A percentile compares a stretch with the other conserved stretches of the same genome.
phyloP scores from a whole-genome alignment of 495 filamentous ascomycete genomes.

The Baudoinia panamericana region DNA sequence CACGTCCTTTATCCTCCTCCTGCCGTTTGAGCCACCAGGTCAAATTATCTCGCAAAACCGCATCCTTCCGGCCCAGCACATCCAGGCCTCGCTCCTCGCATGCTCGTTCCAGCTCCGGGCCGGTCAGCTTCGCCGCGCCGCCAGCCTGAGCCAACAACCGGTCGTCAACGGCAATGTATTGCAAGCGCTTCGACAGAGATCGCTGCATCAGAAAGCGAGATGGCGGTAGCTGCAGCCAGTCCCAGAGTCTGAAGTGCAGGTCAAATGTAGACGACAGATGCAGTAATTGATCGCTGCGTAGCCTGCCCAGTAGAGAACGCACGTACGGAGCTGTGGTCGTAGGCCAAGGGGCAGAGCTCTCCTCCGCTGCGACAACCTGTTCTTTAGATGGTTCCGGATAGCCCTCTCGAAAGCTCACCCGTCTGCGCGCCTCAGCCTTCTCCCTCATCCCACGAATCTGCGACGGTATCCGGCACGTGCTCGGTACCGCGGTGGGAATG shows the following conservation, averaged over 20 bases:
- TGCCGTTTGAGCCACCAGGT: constrained; percentile 15
- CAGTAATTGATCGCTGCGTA: constrained; percentile 11
- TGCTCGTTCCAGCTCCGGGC: constrained; percentile 43
- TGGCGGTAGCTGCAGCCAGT: constrained; percentile 32
- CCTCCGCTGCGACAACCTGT: constrained; percentile 16
- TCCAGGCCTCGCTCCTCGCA: constrained; percentile 41
- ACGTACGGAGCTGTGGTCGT: background rate
- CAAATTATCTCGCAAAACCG: constrained; percentile 21
- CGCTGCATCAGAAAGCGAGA: constrained; percentile 30
- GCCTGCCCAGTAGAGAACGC: background rate
- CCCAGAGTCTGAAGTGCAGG: constrained; percentile 36
- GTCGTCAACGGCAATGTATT: constrained; percentile 50
- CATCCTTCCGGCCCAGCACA: constrained; percentile 25
- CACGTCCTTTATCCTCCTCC: constrained; percentile 11
- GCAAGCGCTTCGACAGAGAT: constrained; percentile 32
- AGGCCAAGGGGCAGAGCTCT: constrained; percentile 2
- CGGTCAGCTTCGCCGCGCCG: constrained; percentile 31
- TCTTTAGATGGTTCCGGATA: constrained; percentile 12
- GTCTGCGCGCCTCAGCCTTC: constrained; percentile 36
- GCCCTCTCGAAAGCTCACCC: constrained; percentile 28
- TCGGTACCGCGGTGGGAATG: constrained; percentile 57
- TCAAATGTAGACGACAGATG: constrained; percentile 26
- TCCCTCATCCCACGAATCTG: constrained; percentile 49
- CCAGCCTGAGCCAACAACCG: constrained; percentile 38
- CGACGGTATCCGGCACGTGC: constrained; percentile 63